Conservation (phyloP, 352 stramenopile species). For the Globisporangium middletonii region DNA sequence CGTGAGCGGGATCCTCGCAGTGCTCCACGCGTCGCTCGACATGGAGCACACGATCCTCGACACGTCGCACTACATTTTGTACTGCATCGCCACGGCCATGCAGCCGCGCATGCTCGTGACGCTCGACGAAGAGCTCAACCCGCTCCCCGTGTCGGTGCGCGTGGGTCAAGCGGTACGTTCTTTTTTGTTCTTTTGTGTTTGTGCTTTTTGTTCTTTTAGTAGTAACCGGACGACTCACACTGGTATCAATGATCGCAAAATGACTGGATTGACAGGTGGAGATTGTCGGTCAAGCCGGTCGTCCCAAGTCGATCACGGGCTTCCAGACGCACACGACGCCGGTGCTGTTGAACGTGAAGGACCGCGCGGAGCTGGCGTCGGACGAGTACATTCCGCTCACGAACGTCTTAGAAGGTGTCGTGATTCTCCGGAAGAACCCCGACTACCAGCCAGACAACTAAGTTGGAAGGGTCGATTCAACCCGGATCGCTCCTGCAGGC, state of each 20-base stretch:
- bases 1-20: constrained; percentile 92
- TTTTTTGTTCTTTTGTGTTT: constrained; percentile 5
- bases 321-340: constrained; percentile 99
- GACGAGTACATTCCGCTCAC: constrained; percentile 96
- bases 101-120: constrained; percentile 99
- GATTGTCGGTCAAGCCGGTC: constrained; percentile 98
- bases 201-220: neutral
- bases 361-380: constrained; percentile 97
- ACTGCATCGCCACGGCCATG: constrained; percentile 97
- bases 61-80: constrained; percentile 98
- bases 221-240: no score
- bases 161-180: constrained; percentile 94
- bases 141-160: constrained; percentile 95
- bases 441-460: constrained; percentile 84
- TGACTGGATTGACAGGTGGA: constrained; percentile 74
- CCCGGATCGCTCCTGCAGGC: neutral
- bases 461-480: constrained; percentile 4
- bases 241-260: no score
- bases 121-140: constrained; percentile 95
- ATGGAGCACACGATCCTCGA: constrained; percentile 98
- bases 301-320: constrained; percentile 99
- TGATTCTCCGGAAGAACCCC: constrained; percentile 98
- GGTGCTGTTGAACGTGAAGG: constrained; percentile 96
- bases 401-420: constrained; percentile 97
- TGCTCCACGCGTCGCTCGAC: constrained; percentile 96